Evolutionary conservation across 1,284 basidiomycete species (phyloP).

Genomic region (Cryptococcus maquisensis): DNA sequence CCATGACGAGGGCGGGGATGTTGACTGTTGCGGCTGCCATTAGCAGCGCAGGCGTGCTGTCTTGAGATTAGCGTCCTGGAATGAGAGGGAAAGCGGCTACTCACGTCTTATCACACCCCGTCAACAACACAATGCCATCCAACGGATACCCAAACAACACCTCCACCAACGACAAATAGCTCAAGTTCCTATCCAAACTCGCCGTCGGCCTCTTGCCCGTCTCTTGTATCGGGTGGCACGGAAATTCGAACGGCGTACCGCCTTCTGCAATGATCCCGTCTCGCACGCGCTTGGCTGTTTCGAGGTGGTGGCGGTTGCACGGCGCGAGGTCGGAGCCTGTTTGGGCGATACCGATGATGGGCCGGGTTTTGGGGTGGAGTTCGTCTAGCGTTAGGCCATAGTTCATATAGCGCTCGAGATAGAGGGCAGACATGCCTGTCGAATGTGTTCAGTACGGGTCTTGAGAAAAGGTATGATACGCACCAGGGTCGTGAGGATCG

Average conservation of each 20-base stretch:
- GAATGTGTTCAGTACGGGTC: conserved; percentile 4
- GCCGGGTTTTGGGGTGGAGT: conserved; percentile 60
- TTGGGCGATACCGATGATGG: conserved; percentile 81
- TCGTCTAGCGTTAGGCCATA: conserved; percentile 32
- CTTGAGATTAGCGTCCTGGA: conserved; percentile 6
- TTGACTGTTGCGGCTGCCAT: conserved; percentile 43
- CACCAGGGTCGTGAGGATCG: conserved; percentile 36
- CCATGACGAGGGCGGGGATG: conserved; percentile 42
- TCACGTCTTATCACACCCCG: conserved; percentile 55
- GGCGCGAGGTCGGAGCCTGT: conserved; percentile 43
- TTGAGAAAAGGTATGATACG: conserved; percentile 1
- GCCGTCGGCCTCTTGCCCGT: conserved; percentile 49
- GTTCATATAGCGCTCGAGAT: conserved; percentile 48
- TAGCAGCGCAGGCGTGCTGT: conserved; percentile 40
- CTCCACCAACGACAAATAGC: conserved; percentile 46
- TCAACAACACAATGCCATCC: conserved; percentile 47
- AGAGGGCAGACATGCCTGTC: conserved; percentile 34
- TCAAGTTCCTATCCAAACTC: conserved; percentile 44
- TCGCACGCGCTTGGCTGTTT: conserved; percentile 46
- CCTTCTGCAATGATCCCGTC: conserved; percentile 48
- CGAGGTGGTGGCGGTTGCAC: conserved; percentile 45
- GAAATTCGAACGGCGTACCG: conserved; percentile 48
- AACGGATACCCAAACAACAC: conserved; percentile 47
- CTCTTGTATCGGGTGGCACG: conserved; percentile 49
- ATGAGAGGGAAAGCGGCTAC: no score